Base-by-base conservation (phyloP, 371 early-diverging fungal genomes). In the Mortierella sp. region DNA sequence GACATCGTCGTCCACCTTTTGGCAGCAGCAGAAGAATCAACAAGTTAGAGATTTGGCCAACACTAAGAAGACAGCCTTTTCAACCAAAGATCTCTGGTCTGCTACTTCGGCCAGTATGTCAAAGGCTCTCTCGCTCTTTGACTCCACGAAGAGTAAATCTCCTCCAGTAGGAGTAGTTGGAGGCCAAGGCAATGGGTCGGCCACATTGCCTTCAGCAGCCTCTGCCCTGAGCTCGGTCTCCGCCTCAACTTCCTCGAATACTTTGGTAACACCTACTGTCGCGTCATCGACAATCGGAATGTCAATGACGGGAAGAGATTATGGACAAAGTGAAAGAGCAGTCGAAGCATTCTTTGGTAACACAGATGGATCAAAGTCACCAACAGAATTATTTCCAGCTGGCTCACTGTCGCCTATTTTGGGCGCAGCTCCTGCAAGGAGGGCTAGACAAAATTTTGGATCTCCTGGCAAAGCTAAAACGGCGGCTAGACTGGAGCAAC, bases 51-150 rank as follows among this genome's bases (percentile, higher is more conserved):
- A 75, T 20, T 59, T 69, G 16, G 70, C 73, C 24, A 68, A 39
- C 39, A 22, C 74, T 28, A 79, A 71, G 43, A 70, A 71, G 55
- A 28, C 67, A 2, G 63, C 81, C 5, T 81, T 81, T 45, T 75
- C 81, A 0, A 81, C 81, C 2, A 81, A 81, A 52, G 81, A 81
- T 26, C 64, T 81, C 20, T 81, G 81, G 81, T 81, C 81, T 9
- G 81, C 81, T 3, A 81, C 81, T 0, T 81, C 81, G 5, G 81
- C 81, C 14, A 66, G 81, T 32, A 81, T 81, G 81, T 81, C 81
- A 14, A 81, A 81, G 32, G 81, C 81, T 3, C 64, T 81, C 1
- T 59, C 81, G 1, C 57, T 81, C 3, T 81, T 81, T 60, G 81
- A 81, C 6, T 75, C 81, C 1, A 62, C 61, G 9, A 81, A 81